Evolutionary conservation across 805 yeast species (phyloP), one percentile per base, ranked within the genome.

Genomic region (Ogataea methanolica): DNA sequence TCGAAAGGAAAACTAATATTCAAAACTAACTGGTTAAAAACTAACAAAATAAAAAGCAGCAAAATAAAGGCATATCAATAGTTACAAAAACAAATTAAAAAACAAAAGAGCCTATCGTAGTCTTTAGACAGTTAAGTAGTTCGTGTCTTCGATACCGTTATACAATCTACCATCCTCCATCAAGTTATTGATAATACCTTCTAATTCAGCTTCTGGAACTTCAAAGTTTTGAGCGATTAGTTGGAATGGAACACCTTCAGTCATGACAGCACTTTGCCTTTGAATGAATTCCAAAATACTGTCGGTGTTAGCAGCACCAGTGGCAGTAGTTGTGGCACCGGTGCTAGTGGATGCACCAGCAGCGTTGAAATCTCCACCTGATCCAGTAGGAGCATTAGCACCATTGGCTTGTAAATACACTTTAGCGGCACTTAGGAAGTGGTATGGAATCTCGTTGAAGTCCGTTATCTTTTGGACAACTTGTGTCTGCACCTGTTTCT

Each of bases 201-300:
- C 68, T 19, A 78, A 83, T 31, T 73, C 76, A 22, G 74, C 78
- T 45, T 70, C 75, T 35, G 75, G 58, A 8, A 83, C 49, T 43
- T 71, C 73, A 58, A 85, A 69, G 33, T 74, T 71, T 58, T 82
- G 86, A 14, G 82, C 73, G 49, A 86, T 77, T 51, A 79, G 71
- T 47, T 75, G 77, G 12, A 80, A 69, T 21, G 88, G 89, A n/a
- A 85, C 89, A 55, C 92, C 92, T 61, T 85, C 90, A 41, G 74
- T 78, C 86, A 82, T 84, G 43, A 74, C 69, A 51, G 73, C 69
- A 46, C 83, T 66, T 60, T 76, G 69, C 50, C 76, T 73, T 56
- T 72, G 66, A 49, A 82, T 69, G 43, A 78, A 73, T 19, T 73
- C 70, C 49, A 72, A 66, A 45, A 82, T 72, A 55, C 63, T 69